These are phyloP conservation scores for Coffea eugenioides DNA, from an alignment of 257 asterid genomes.

Conservation along the genomic window DNA sequence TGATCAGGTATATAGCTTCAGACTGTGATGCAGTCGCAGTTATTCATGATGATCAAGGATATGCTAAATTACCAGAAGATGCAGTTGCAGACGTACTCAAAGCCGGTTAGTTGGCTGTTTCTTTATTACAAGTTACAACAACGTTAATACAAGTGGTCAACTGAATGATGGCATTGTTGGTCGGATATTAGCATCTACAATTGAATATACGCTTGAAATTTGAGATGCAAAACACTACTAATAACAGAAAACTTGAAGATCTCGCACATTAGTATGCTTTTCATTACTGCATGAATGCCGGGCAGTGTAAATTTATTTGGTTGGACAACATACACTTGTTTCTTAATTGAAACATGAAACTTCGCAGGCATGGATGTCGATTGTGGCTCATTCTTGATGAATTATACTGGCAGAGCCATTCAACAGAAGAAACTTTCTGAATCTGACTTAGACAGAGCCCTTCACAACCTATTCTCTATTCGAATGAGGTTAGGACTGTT, in stretches of 20 bases:
- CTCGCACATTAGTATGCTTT: no score
- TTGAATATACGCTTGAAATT: no score
- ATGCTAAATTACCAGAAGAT: conserved; percentile 67
- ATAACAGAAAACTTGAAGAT: no score
- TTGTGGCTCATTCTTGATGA: conserved; percentile 50
- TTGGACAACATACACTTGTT: no score
- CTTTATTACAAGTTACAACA: no score
- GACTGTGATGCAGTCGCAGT: conserved; percentile 67
- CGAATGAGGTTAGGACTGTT: conserved; percentile 68
- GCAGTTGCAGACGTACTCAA: conserved; percentile 64
- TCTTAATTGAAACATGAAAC: no score
- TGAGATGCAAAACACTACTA: no score
- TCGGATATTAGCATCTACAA: no score
- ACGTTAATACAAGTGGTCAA: no score
- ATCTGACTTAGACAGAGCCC: conserved; percentile 60
- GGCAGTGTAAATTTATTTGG: no score
- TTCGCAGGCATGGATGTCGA: conserved; percentile 69
- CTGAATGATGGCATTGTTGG: no score
- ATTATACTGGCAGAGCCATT: conserved; percentile 50
- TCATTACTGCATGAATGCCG: no score
- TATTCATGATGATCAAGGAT: conserved; percentile 51
- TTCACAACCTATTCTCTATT: conserved; percentile 53
- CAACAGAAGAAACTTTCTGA: conserved; percentile 40
- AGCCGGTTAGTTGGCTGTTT: conserved; percentile 46
- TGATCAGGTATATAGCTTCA: conserved; percentile 57